phyloP scores from a whole-genome alignment of 2,329 filamentous ascomycete species.

The Juglanconis juglandina region DNA sequence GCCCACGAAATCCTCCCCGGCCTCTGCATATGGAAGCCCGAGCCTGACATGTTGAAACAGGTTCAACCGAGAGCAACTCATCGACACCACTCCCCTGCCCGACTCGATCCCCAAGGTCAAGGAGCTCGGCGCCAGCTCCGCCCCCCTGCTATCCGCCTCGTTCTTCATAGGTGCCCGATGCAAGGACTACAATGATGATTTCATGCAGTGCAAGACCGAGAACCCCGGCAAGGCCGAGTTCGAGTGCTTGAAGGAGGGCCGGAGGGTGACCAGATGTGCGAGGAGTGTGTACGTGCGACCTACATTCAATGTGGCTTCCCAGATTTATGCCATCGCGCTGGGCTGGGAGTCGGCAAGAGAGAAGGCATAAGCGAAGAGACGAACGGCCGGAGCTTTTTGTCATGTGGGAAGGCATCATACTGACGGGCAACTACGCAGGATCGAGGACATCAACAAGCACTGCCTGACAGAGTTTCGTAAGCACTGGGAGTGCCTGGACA shows the following conservation, averaged over 20 bases:
- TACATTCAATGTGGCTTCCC: neutral
- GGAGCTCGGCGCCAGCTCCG: conserved; percentile 90
- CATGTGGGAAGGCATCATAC: neutral
- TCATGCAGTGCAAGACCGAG: conserved; percentile 99
- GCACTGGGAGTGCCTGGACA: conserved; percentile 94
- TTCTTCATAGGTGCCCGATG: conserved; percentile 98
- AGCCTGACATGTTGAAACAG: conserved; percentile 44
- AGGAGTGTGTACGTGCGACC: conserved; percentile 79
- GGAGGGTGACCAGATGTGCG: conserved; percentile 94
- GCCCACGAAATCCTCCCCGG: neutral
- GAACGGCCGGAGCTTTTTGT: neutral
- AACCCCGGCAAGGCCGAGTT: conserved; percentile 86
- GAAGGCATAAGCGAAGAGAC: neutral
- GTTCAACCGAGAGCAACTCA: conserved; percentile 89
- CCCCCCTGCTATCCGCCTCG: conserved; percentile 83
- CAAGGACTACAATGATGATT: conserved; percentile 96
- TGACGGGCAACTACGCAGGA: conserved; percentile 45
- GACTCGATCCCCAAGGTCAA: conserved; percentile 86
- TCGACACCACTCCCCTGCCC: conserved; percentile 94
- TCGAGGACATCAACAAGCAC: conserved; percentile 94
- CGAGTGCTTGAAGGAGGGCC: conserved; percentile 92
- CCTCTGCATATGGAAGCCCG: neutral
- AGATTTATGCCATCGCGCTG: too few species aligned
- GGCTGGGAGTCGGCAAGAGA: neutral
- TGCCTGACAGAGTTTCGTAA: conserved; percentile 86